These are phyloP conservation scores for Phytopythium ostracodes DNA, from an alignment of 352 stramenopile genomes.

Conservation along the genomic window DNA sequence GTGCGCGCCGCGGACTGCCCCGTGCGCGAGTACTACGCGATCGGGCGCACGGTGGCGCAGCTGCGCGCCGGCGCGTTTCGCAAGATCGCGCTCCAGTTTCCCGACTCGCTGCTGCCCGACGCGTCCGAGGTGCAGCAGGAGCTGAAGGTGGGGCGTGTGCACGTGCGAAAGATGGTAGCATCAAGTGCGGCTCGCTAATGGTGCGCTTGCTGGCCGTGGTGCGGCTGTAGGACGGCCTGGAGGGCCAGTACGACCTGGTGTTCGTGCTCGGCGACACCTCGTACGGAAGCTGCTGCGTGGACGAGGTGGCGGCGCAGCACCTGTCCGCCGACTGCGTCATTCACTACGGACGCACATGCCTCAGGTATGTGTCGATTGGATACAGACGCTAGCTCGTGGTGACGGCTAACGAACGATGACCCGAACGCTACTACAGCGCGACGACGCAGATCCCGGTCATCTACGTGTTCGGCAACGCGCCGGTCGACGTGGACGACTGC, in stretches of 20 bases:
- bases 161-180: neutral
- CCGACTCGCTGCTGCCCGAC: slow-evolving; percentile 91
- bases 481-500: slow-evolving; percentile 58
- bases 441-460: slow-evolving; percentile 86
- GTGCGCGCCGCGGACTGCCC: slow-evolving; percentile 34
- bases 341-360: slow-evolving; percentile 94
- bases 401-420: neutral
- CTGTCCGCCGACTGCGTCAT: slow-evolving; percentile 92
- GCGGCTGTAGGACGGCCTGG: slow-evolving; percentile 25
- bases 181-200: neutral
- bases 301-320: slow-evolving; percentile 94
- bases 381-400: neutral
- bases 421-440: slow-evolving; percentile 25
- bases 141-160: slow-evolving; percentile 28
- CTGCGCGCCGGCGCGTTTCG: slow-evolving; percentile 53
- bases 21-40: slow-evolving; percentile 60
- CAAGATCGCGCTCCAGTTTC: slow-evolving; percentile 93
- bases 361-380: slow-evolving; percentile 34
- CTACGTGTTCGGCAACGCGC: slow-evolving; percentile 86
- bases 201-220: neutral
- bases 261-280: slow-evolving; percentile 96
- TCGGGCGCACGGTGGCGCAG: slow-evolving; percentile 54
- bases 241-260: slow-evolving; percentile 54
- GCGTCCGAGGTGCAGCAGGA: slow-evolving; percentile 82
- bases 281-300: slow-evolving; percentile 94